phyloP scores from a whole-genome alignment of 1,284 basidiomycete species.

The Boletus smithii region DNA sequence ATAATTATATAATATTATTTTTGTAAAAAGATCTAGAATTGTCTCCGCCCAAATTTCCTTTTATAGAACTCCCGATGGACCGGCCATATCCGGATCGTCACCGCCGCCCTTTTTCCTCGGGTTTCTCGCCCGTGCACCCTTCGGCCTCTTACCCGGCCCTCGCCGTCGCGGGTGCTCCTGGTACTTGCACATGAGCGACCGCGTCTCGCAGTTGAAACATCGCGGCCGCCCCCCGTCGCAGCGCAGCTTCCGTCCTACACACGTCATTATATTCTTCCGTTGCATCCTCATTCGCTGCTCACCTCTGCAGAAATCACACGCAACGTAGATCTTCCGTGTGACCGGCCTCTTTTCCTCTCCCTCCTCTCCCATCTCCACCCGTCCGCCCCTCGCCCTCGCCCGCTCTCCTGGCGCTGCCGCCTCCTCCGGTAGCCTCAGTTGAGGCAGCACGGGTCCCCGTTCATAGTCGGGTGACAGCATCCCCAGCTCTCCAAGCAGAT shows the following conservation, averaged over 20 bases:
- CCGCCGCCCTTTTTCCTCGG: conserved; percentile 24
- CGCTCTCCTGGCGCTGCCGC: conserved; percentile 16
- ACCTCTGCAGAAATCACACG: conserved; percentile 74
- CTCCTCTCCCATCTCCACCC: conserved; percentile 13
- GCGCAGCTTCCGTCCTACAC: conserved; percentile 62
- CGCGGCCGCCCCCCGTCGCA: conserved; percentile 62
- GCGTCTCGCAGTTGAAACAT: conserved; percentile 56
- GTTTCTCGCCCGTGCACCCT: conserved; percentile 37
- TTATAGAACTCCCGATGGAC: conserved; percentile 27
- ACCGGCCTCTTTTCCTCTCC: conserved; percentile 24
- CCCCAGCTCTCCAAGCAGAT: conserved; percentile 27
- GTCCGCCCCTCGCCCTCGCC: conserved; percentile 8
- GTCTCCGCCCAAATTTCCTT: conserved; percentile 20
- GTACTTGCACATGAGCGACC: conserved; percentile 52
- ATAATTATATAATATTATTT: conserved; percentile 27
- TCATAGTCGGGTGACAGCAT: conserved; percentile 23
- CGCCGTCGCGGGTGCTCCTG: conserved; percentile 53
- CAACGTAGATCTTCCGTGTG: conserved; percentile 37
- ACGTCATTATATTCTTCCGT: conserved; percentile 5
- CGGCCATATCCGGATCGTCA: conserved; percentile 26
- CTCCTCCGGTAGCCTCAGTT: conserved; percentile 28
- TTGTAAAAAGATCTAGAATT: conserved; percentile 18
- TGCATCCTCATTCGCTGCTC: conserved; percentile 25
- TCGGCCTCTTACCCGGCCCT: conserved; percentile 67
- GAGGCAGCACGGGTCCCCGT: conserved; percentile 28